These are phyloP conservation scores for Onygenales sp. DNA, from an alignment of 2,329 filamentous ascomycete species.

Conservation along the genomic window DNA sequence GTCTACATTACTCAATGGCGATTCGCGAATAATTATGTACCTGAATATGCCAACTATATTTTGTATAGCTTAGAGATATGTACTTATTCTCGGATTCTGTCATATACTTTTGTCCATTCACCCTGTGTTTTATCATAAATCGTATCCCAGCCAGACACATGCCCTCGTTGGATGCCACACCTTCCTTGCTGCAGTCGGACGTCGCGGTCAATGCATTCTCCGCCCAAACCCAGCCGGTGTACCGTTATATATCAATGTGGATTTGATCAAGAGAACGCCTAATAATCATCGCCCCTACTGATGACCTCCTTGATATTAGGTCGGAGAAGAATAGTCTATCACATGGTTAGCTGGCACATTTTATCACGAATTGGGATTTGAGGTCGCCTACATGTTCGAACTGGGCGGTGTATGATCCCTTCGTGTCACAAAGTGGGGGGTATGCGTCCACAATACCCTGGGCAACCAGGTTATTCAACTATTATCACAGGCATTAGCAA, in stretches of 20 bases:
- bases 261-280: constrained; percentile 17
- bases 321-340: constrained; percentile 63
- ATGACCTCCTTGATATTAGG: constrained; percentile 81
- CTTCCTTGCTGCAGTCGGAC: no score
- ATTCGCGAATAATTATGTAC: neutral
- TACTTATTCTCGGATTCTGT: no score
- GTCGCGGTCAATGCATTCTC: no score
- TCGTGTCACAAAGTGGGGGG: constrained; percentile 79
- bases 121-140: no score
- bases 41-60: neutral
- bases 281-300: constrained; percentile 78
- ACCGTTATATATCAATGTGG: no score
- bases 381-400: constrained; percentile 72
- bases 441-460: constrained; percentile 83
- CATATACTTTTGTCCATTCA: no score
- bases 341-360: constrained; percentile 9
- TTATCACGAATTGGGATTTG: neutral
- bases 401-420: constrained; percentile 90
- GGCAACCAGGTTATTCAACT: constrained; percentile 79
- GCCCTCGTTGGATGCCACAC: no score
- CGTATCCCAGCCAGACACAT: no score
- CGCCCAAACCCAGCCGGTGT: no score
- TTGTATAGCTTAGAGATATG: no score
- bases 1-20: neutral
- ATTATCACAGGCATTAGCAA: constrained; percentile 18